Evolutionary conservation across 108 stramenopile species (phyloP), one percentile per base, ranked within the genome.

Genomic region (Cyclostephanos invisitatus): DNA sequence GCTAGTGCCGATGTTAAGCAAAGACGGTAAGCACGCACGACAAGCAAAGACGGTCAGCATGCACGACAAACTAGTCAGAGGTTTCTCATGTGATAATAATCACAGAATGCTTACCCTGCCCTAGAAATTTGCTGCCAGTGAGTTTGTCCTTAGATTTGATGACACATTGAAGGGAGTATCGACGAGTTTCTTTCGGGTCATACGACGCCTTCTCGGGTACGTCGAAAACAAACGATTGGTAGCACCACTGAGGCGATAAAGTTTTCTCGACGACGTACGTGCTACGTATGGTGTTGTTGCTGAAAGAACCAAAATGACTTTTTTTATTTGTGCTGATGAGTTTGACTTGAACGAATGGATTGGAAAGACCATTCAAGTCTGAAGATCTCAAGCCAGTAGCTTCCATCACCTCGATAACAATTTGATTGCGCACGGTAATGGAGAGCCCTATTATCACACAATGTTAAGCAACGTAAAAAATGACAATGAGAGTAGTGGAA

Each of bases 181-280:
- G 85, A 21, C 91, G 77, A 12, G 89, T 90, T 46, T 78, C 71
- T 56, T 49, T 61, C 2, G 71, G 78, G 37, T 83, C 81, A 24
- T 67, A 20, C 1, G 85, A 74, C 49, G 95, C 91, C 48, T 83
- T 79, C 36, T 63, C 68, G 47, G 92, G 92, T 2, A 96, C 88
- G 75, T 96, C 84, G 64, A 94, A 94, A 17, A 93, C 87, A 74
- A 96, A 96, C 5, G 65, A 63, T 67, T 95, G 93, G 58, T 86
- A 76, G 24, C 75, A 84, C 96, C 96, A 96, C 56, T 75, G 70
- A 15, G 96, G 96, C 40, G 85, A 78, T 1, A 90, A 51, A 20
- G 86, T 86, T 77, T 89, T 89, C 56, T 89, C 85, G 3, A 92
- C 73, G 68, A 77, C 90, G 62, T 96, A 96, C 9, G 96, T 96